These are phyloP conservation scores for Apiotrichum akiyoshidainum DNA, from an alignment of 1,284 basidiomycete genomes.

Conservation along the genomic window DNA sequence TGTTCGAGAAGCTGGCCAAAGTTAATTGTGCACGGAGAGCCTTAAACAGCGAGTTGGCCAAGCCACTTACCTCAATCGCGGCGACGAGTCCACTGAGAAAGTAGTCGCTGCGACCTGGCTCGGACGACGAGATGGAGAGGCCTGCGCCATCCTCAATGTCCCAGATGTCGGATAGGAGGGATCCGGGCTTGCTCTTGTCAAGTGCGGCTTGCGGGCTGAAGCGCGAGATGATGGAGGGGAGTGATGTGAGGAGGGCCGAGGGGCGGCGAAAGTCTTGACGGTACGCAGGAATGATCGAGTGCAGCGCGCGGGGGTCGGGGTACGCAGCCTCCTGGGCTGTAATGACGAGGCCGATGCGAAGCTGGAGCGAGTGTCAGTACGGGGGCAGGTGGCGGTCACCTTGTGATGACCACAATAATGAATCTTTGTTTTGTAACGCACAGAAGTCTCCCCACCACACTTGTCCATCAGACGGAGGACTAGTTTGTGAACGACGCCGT, in stretches of 20 bases:
- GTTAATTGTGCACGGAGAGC: conserved; percentile 3
- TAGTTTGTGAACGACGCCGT: conserved; percentile 42
- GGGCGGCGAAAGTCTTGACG: conserved; percentile 29
- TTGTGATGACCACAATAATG: not conserved
- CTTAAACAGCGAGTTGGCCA: not conserved
- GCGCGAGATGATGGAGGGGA: conserved; percentile 25
- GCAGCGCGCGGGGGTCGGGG: conserved; percentile 17
- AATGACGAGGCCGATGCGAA: conserved; percentile 23
- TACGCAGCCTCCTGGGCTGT: conserved; percentile 21
- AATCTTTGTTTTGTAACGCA: conserved; percentile 20
- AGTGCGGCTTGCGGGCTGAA: conserved; percentile 21
- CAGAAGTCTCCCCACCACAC: conserved; percentile 34
- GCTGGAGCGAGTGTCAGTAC: conserved; percentile 5
- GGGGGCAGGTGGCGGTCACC: not conserved
- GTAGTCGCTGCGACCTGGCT: conserved; percentile 21
- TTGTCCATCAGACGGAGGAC: conserved; percentile 46
- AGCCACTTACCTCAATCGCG: conserved; percentile 24
- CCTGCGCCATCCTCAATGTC: conserved; percentile 23
- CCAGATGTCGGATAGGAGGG: conserved; percentile 21
- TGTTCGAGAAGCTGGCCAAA: conserved; percentile 17
- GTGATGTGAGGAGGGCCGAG: conserved; percentile 35
- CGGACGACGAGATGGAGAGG: conserved; percentile 17
- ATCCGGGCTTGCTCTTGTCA: conserved; percentile 5
- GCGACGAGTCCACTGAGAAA: conserved; percentile 21
- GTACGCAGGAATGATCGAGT: conserved; percentile 17